Evolutionary conservation across 495 filamentous ascomycete genomes (phyloP), one percentile per base, ranked within the genome.

Genomic region (Xylaria nigripes): DNA sequence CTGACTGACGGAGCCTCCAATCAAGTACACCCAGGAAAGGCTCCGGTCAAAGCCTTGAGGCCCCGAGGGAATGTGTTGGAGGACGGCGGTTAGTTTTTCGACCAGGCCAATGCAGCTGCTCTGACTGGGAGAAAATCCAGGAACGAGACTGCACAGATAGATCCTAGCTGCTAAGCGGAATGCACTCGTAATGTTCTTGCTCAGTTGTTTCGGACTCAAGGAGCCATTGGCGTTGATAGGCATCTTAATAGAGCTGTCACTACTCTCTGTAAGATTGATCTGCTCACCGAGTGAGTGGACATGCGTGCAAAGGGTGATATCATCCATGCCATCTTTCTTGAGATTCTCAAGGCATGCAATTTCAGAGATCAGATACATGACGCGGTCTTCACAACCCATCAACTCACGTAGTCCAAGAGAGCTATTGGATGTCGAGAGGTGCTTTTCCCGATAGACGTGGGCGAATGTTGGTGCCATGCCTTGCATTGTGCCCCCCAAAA

Each of bases 351-450:
- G 77, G 70, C 93, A 98, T 21, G 92, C 87, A 59, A 96, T 95
- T 66, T 98, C 93, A 1, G 90, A 95, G 63, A 98, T 95, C 56
- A 97, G 78, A 66, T 95, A 98, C 93, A 98, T 96, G 63, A 98
- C 83, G 21, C 85, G 82, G 72, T 98, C 93, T 53, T 98, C 93
- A 69, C 93, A 98, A 51, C 93, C 93, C 93, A 97, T 98, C 10
- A 98, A 77, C 66, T 96, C 93, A 34, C 84, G 82, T 19, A 98
- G 75, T 3, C 93, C 93, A 36, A 81, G 69, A 44, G 72, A 79
- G 18, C 85, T 82, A 32, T 85, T 80, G 10, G 81, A 76, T 1
- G 79, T 72, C 51, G 78, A 84, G 12, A 95, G 78, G 64, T 95
- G 87, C 76, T 96, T 95, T 57, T 89, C 79, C 29, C 93, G 86